These are phyloP conservation scores for Amylocarpus encephaloides DNA, from an alignment of 2,329 filamentous ascomycete species.

Conservation along the genomic window DNA sequence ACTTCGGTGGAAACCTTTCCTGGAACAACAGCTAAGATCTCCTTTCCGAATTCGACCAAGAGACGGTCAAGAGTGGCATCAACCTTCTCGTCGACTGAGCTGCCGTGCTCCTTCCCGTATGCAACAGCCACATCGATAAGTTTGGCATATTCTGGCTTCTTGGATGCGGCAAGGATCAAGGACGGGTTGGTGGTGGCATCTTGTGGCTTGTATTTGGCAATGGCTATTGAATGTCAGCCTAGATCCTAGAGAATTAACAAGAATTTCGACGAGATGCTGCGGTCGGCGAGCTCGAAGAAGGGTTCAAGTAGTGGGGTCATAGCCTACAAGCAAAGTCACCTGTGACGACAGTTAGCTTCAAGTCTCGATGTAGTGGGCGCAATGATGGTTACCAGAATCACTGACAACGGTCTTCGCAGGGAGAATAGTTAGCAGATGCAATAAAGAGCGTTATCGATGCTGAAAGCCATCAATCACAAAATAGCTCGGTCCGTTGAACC, in stretches of 20 bases:
- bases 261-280: neutral
- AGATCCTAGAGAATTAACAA: neutral
- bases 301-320: conserved; percentile 13
- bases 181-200: conserved; percentile 99
- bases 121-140: conserved; percentile 80
- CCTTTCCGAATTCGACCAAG: conserved; percentile 94
- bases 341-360: conserved; percentile 32
- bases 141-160: conserved; percentile 93
- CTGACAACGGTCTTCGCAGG: conserved; percentile 75
- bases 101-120: conserved; percentile 74
- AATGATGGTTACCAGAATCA: conserved; percentile 70
- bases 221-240: conserved; percentile 50
- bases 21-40: conserved; percentile 94
- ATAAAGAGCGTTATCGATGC: neutral
- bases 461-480: conserved; percentile 7
- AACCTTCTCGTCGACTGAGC: conserved; percentile 70
- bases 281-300: neutral
- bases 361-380: conserved; percentile 4
- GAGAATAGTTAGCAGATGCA: conserved; percentile 15
- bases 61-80: conserved; percentile 88
- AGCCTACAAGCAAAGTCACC: conserved; percentile 73
- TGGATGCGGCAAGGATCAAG: conserved; percentile 94
- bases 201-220: conserved; percentile 99
- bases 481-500: conserved; percentile 9
- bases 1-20: conserved; percentile 99